Percentiles rank a stretch among this genome's conserved stretches.
Conservation (phyloP, 1,284 basidiomycete species). For the Phlebopus sp. region DNA sequence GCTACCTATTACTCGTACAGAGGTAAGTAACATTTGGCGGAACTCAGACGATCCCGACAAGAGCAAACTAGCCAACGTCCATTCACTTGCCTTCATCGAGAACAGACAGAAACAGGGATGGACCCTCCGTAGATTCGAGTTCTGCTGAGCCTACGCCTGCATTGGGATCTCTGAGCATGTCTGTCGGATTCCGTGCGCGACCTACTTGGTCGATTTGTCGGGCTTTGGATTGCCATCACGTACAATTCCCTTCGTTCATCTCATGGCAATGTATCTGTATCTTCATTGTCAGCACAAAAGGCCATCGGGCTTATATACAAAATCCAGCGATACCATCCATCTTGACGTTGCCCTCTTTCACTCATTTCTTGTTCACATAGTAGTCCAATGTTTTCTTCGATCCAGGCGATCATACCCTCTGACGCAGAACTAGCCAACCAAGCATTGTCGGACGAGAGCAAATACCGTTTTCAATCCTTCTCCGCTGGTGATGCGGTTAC, state of each 20-base stretch:
- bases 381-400: conserved; percentile 48
- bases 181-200: no score
- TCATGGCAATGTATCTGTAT: background rate
- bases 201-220: background rate
- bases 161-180: no score
- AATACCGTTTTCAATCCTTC: conserved; percentile 68
- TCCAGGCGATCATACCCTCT: conserved; percentile 57
- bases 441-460: conserved; percentile 64
- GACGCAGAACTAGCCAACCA: conserved; percentile 72
- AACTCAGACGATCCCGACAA: no score
- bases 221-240: background rate
- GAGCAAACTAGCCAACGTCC: no score
- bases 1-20: no score
- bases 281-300: background rate
- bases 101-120: no score
- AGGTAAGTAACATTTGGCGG: no score
- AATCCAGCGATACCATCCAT: background rate
- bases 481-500: conserved; percentile 75
- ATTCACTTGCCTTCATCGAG: no score
- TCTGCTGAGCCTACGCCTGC: no score
- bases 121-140: no score
- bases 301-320: background rate
- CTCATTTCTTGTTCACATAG: background rate
- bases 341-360: background rate
- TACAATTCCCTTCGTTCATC: background rate